phyloP scores from a whole-genome alignment of 345 rosid species.

The Brassica cretica region DNA sequence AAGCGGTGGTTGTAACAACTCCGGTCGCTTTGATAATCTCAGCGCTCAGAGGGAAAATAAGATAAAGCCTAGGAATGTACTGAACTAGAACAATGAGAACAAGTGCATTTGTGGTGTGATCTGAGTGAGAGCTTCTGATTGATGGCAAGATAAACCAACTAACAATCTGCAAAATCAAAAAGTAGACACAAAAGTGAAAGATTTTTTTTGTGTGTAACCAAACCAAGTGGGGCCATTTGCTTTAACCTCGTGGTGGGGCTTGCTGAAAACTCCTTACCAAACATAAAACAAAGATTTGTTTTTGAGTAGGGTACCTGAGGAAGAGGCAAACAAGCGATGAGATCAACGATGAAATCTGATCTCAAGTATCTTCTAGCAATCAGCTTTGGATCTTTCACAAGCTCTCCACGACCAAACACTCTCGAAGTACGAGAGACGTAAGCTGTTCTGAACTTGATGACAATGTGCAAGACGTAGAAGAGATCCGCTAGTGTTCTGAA shows the following conservation, averaged over 20 bases:
- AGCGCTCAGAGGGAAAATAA: constrained; percentile 74
- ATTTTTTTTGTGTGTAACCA: neutral
- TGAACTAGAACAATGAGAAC: constrained; percentile 80
- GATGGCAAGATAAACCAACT: constrained; percentile 80
- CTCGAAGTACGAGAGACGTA: constrained; percentile 73
- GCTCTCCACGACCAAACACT: constrained; percentile 83
- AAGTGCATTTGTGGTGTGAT: constrained; percentile 73
- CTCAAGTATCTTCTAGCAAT: constrained; percentile 66
- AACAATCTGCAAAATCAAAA: constrained; percentile 58
- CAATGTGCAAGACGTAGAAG: constrained; percentile 61
- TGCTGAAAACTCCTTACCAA: neutral
- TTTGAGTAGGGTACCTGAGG: constrained; percentile 56
- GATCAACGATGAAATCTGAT: constrained; percentile 73
- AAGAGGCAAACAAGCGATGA: constrained; percentile 74
- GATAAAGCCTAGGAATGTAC: constrained; percentile 68
- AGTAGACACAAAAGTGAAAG: neutral
- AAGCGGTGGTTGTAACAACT: constrained; percentile 81
- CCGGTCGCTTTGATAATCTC: constrained; percentile 73
- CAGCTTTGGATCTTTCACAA: constrained; percentile 63
- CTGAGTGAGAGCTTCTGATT: constrained; percentile 59
- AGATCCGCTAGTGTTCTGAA: constrained; percentile 72
- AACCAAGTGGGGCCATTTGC: constrained; percentile 13
- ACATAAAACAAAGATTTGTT: neutral
- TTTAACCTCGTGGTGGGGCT: constrained; percentile 1
- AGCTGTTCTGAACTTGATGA: constrained; percentile 75